Percentiles rank a stretch among this genome's conserved stretches.
phyloP scores from a whole-genome alignment of 78 protist species.

The Pigoraptor vietnamica region DNA sequence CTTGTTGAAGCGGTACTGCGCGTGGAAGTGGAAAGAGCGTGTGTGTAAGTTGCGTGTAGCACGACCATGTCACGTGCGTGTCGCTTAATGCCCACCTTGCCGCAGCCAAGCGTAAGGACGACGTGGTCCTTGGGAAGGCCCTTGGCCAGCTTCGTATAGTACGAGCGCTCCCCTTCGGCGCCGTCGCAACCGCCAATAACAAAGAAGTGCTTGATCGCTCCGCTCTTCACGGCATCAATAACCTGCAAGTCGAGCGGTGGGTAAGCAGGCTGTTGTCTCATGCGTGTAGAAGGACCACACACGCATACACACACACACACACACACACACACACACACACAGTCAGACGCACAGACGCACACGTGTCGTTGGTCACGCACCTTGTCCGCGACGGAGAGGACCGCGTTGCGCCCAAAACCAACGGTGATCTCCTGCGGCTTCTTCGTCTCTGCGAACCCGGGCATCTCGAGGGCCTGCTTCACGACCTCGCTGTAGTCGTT shows the following conservation, averaged over 20 bases:
- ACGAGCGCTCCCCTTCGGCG: constrained; percentile 49
- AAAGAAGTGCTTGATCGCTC: constrained; percentile 50
- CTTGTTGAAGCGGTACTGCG: constrained; percentile 61
- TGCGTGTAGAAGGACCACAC: constrained; percentile 17
- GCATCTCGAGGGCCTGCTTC: constrained; percentile 14
- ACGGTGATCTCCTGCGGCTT: not conserved
- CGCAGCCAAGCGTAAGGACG: constrained; percentile 58
- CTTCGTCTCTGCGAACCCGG: constrained; percentile 21
- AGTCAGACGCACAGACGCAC: no score
- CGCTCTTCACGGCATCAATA: constrained; percentile 47
- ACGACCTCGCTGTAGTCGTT: constrained; percentile 16
- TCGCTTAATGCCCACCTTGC: no score
- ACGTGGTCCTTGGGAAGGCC: constrained; percentile 32
- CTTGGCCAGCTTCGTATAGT: constrained; percentile 63
- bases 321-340: constrained; percentile 16
- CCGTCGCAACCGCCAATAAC: constrained; percentile 90
- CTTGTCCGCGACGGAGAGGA: constrained; percentile 29
- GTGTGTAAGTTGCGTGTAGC: no score
- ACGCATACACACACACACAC: not conserved
- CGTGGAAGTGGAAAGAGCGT: no score
- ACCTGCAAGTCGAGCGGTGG: no score
- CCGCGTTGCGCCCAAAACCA: constrained; percentile 54
- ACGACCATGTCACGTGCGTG: no score
- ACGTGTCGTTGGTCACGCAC: no score
- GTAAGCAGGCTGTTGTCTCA: no score